Base-by-base conservation (phyloP, 768 basidiomycete genomes). In the Omphalotus guepiniiformis region DNA sequence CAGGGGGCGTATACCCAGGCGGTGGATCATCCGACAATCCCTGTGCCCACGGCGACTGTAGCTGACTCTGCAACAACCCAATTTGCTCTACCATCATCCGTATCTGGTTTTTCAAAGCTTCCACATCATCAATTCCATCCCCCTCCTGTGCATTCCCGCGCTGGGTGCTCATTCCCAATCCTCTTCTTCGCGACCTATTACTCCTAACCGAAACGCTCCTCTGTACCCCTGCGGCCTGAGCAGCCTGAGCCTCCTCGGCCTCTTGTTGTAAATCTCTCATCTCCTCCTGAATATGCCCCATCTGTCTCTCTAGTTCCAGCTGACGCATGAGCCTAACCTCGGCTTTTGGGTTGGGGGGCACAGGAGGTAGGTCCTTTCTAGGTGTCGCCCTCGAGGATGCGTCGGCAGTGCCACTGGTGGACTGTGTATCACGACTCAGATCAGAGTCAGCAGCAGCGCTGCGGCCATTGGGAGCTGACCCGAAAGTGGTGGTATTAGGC, bases 11-110 rank as follows among this genome's bases (percentile, higher is more conserved):
- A 47, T 53, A 53, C 11, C 49, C 49, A 13, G 52, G 52, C 12
- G 52, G 52, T 6, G 52, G 49, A 27, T 53, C 52, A 29, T 53
- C 49, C 15, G 49, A 46, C 8, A 53, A 39, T 26, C 52, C 52
- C 43, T 43, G 49, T 6, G 49, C 52, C 52, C 52, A 53, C 13
- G 39, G 22, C 27, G 42, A 45, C 21, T 42, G 42, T 11, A 39
- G 42, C 21, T 53, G 52, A 26, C 26, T 18, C 28, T 53, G 42
- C 32, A 53, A 29, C 5, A 34, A 19, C n/a, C n/a, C 30, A 25
- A 53, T 53, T 34, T 50, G 49, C 21, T 39, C 30, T 25, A 28
- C 28, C 48, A 53, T 47, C n/a, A 22, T 13, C 21, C 15, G 23
- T 21, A 47, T 39, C 2, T 47, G 46, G n/a, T 28, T 34, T 42